Conservation (phyloP, 2,329 filamentous ascomycete species). For the Arachnopeziza araneosa region DNA sequence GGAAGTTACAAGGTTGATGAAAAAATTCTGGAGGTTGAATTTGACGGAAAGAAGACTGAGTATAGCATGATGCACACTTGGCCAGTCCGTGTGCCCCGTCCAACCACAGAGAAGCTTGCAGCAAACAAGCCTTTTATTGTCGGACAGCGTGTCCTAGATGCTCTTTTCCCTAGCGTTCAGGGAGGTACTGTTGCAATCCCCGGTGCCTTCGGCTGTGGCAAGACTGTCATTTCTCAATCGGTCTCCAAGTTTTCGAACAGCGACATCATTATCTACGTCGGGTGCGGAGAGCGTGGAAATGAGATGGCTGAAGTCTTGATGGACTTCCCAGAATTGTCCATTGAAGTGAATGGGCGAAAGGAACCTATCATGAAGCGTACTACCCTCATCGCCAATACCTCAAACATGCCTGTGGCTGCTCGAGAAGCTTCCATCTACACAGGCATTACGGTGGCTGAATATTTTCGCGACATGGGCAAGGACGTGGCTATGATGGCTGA, state of each 20-base stretch:
- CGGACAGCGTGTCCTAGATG: constrained; percentile 92
- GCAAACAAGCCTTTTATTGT: constrained; percentile 91
- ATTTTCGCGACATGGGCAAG: constrained; percentile 95
- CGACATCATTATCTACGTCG: constrained; percentile 97
- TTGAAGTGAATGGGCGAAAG: constrained; percentile 87
- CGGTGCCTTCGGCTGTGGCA: constrained; percentile 96
- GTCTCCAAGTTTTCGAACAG: constrained; percentile 99
- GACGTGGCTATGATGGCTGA: constrained; percentile 99
- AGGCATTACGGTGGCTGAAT: constrained; percentile 80
- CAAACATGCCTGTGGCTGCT: constrained; percentile 98
- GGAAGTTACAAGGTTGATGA: constrained; percentile 92
- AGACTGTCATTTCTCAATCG: constrained; percentile 98
- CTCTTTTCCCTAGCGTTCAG: constrained; percentile 92
- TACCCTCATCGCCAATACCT: constrained; percentile 96
- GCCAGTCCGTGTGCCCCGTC: constrained; percentile 94
- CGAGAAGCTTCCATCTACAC: constrained; percentile 99
- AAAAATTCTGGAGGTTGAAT: constrained; percentile 93
- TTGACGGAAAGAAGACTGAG: constrained; percentile 90
- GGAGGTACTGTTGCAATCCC: constrained; percentile 97
- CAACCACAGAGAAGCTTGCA: constrained; percentile 84
- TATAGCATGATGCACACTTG: constrained; percentile 98
- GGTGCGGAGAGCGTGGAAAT: constrained; percentile 86
- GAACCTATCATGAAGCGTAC: constrained; percentile 99
- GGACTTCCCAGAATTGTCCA: constrained; percentile 98
- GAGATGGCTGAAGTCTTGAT: constrained; percentile 99